Conservation (phyloP, 805 yeast species). For the Candida qinlingensis region DNA sequence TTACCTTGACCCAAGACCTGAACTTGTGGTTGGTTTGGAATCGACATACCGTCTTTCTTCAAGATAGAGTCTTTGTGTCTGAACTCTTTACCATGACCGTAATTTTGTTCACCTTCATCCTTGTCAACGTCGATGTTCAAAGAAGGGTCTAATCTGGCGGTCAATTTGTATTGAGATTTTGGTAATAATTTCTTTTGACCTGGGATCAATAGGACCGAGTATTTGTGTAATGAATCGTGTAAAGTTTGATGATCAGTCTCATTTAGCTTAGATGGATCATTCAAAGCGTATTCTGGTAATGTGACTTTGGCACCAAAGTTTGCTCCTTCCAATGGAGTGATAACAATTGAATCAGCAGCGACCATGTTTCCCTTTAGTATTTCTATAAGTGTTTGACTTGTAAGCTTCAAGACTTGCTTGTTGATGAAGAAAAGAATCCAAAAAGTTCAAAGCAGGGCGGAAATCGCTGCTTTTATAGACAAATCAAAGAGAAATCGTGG, state of each 20-base stretch:
- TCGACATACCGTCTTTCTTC: constrained; percentile 73
- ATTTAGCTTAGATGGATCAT: constrained; percentile 65
- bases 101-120: constrained; percentile 45
- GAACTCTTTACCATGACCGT: constrained; percentile 83
- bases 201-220: constrained; percentile 74
- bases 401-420: no score
- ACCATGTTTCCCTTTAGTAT: constrained; percentile 1
- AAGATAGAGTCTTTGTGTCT: constrained; percentile 63
- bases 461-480: background rate
- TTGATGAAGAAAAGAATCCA: background rate
- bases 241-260: constrained; percentile 61
- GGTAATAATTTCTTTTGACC: constrained; percentile 65
- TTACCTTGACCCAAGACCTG: constrained; percentile 84
- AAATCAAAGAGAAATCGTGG: background rate
- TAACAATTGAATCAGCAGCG: constrained; percentile 4
- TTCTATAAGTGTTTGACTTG: background rate
- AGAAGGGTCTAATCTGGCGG: constrained; percentile 75
- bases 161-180: constrained; percentile 67
- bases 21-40: constrained; percentile 82
- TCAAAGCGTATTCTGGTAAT: constrained; percentile 57
- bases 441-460: background rate
- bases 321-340: constrained; percentile 22
- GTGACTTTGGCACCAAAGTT: constrained; percentile 67
- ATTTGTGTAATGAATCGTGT: constrained; percentile 57
- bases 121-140: constrained; percentile 4